These are phyloP conservation scores for Buddleja alternifolia DNA, from an alignment of 257 asterid species.

Conservation along the genomic window DNA sequence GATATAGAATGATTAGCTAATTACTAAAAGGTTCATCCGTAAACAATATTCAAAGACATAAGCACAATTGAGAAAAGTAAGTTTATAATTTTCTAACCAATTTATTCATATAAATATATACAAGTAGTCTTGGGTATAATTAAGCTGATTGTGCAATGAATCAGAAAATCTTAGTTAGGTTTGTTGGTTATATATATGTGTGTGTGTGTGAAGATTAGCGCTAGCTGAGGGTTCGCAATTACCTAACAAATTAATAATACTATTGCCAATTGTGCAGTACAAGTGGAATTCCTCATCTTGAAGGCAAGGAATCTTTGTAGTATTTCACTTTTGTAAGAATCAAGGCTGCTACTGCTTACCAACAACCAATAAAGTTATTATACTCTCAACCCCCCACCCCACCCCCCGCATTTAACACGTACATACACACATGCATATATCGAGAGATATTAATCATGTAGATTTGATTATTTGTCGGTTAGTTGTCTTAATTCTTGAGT, in stretches of 20 bases:
- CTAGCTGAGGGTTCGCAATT: background rate
- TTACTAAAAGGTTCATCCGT: too few species aligned
- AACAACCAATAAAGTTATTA: constrained; percentile 50
- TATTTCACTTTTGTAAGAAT: constrained; percentile 48
- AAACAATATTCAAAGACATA: too few species aligned
- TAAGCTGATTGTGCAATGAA: background rate
- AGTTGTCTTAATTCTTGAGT: constrained; percentile 26
- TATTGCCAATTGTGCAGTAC: too few species aligned
- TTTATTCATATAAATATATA: too few species aligned
- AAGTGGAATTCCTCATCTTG: constrained; percentile 26
- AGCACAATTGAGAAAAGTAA: too few species aligned
- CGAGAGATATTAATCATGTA: constrained; percentile 18
- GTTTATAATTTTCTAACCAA: too few species aligned
- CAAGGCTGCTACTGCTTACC: constrained; percentile 48
- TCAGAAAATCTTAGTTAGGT: background rate
- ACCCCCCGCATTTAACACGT: background rate
- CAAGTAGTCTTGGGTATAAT: too few species aligned
- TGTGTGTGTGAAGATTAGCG: too few species aligned
- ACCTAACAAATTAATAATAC: too few species aligned
- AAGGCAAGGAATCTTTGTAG: constrained; percentile 55
- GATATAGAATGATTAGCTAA: too few species aligned
- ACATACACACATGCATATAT: background rate
- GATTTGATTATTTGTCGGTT: constrained; percentile 48
- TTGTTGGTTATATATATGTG: background rate
- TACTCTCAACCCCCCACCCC: constrained; percentile 7